These are phyloP conservation scores for Acidiella bohemica DNA, from an alignment of 495 filamentous ascomycete species.

Conservation along the genomic window DNA sequence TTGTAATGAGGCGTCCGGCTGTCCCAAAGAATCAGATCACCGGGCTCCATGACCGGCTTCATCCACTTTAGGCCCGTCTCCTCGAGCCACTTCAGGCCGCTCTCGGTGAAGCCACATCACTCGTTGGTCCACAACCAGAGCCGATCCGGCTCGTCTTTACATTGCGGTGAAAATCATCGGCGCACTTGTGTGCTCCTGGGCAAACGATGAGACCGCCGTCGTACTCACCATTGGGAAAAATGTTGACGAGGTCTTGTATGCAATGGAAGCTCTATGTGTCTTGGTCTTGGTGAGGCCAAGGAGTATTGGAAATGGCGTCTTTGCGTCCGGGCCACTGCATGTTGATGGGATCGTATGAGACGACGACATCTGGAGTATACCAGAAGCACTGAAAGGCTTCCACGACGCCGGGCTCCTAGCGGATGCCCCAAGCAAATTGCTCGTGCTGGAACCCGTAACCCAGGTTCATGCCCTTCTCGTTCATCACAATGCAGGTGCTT, in stretches of 20 bases:
- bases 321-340: slow-evolving; percentile 29
- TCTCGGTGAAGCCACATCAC: slow-evolving; percentile 27
- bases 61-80: slow-evolving; percentile 28
- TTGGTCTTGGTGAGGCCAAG: slow-evolving; percentile 37
- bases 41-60: slow-evolving; percentile 30
- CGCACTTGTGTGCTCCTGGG: slow-evolving; percentile 28
- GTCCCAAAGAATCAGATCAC: slow-evolving; percentile 34
- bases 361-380: slow-evolving; percentile 31
- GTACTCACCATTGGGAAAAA: slow-evolving; percentile 30
- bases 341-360: slow-evolving; percentile 35
- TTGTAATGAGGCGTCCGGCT: slow-evolving; percentile 33
- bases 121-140: slow-evolving; percentile 26
- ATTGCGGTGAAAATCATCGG: slow-evolving; percentile 29
- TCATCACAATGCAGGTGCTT: slow-evolving; percentile 31
- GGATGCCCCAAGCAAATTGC: slow-evolving; percentile 32
- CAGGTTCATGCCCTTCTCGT: slow-evolving; percentile 34
- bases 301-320: slow-evolving; percentile 26
- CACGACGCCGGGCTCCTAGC: slow-evolving; percentile 32
- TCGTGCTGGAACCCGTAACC: slow-evolving; percentile 32
- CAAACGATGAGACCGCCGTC: slow-evolving; percentile 33
- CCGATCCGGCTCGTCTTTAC: slow-evolving; percentile 25
- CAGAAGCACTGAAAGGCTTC: slow-evolving; percentile 32
- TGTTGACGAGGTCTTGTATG: slow-evolving; percentile 36
- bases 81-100: slow-evolving; percentile 31
- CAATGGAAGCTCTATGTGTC: slow-evolving; percentile 32